Evolutionary conservation across 1,284 basidiomycete species (phyloP).

Genomic region (Mrakiaceae sp.): DNA sequence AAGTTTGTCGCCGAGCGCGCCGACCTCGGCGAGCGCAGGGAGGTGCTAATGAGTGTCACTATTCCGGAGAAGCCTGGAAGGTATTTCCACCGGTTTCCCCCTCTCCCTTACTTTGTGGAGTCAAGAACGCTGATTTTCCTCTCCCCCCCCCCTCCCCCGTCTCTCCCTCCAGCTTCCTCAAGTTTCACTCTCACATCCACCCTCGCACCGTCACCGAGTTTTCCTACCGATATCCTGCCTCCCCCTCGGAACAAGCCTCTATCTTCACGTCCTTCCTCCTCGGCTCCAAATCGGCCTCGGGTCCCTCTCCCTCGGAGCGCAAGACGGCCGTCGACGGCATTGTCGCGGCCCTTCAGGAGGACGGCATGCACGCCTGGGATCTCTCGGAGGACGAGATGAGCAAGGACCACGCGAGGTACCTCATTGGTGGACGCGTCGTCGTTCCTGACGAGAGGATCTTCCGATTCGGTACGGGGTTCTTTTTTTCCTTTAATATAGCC

Average conservation of each 20-base stretch:
- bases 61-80: conserved; percentile 87
- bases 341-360: conserved; percentile 47
- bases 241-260: conserved; percentile 22
- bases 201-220: conserved; percentile 95
- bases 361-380: conserved; percentile 73
- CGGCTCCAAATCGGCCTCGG: conserved; percentile 40
- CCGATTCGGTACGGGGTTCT: conserved; percentile 67
- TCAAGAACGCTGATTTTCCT: neutral
- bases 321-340: conserved; percentile 57
- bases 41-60: conserved; percentile 83
- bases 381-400: conserved; percentile 92
- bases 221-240: conserved; percentile 71
- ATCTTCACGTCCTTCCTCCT: conserved; percentile 88
- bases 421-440: conserved; percentile 71
- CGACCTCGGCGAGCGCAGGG: conserved; percentile 87
- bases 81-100: conserved; percentile 37
- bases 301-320: conserved; percentile 40
- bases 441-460: conserved; percentile 83
- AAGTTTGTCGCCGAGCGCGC: conserved; percentile 97
- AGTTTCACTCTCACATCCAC: conserved; percentile 74
- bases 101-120: conserved; percentile 3
- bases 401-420: conserved; percentile 86
- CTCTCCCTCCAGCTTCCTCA: conserved; percentile 56
- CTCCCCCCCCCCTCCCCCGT: neutral
- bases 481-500: neutral